Conservation (phyloP, 108 stramenopile species). For the Conticribra guillardii region DNA sequence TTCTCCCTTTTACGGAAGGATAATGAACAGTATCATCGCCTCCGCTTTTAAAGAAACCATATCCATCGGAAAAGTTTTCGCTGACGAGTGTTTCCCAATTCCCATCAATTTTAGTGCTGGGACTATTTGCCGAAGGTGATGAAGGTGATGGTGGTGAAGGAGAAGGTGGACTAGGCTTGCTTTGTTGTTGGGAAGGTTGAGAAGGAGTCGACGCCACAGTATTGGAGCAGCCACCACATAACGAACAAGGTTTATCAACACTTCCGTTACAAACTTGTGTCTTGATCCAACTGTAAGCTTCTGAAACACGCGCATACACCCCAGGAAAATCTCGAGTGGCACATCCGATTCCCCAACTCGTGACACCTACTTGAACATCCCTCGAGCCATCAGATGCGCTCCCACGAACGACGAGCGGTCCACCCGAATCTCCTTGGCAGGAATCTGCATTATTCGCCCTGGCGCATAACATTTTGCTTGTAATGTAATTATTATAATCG, state of each 20-base stretch:
- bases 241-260: neutral
- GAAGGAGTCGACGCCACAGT: neutral
- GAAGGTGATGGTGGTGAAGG: neutral
- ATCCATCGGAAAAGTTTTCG: neutral
- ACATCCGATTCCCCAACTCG: neutral
- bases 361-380: neutral
- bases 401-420: neutral
- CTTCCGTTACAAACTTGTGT: neutral
- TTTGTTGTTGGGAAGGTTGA: neutral
- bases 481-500: neutral
- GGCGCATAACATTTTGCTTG: neutral
- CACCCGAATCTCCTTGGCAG: slow-evolving; percentile 9
- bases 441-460: neutral
- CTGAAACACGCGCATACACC: slow-evolving; percentile 34
- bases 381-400: neutral
- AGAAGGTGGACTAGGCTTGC: no score
- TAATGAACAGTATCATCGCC: neutral
- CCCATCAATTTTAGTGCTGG: neutral
- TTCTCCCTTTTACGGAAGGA: neutral
- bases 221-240: neutral
- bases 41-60: slow-evolving; percentile 7
- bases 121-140: neutral
- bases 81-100: neutral
- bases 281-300: slow-evolving; percentile 29
- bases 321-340: neutral